Evolutionary conservation across 306 rosid genomes (phyloP).

Genomic region (Ammopiptanthus mongolicus): DNA sequence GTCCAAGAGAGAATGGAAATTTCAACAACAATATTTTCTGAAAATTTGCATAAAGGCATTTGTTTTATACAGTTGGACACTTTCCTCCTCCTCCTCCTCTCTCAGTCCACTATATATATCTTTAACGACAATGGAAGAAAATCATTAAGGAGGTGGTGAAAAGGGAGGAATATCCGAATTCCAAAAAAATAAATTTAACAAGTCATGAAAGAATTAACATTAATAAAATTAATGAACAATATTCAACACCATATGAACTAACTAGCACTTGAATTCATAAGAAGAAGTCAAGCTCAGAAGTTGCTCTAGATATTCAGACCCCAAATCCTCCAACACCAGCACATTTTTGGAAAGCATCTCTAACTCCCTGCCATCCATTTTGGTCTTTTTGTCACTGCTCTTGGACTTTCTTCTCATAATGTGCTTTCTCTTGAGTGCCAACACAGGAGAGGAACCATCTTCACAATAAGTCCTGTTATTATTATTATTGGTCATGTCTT

Average conservation of each 20-base stretch:
- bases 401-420: conserved; percentile 28
- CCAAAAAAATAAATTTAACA: neutral
- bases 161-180: neutral
- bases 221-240: neutral
- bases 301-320: conserved; percentile 70
- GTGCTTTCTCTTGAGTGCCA: conserved; percentile 64
- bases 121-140: neutral
- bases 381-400: neutral
- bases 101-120: neutral
- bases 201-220: conserved; percentile 14
- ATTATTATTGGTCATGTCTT: conserved; percentile 13
- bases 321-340: conserved; percentile 69
- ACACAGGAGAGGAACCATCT: conserved; percentile 60
- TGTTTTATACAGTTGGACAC: neutral
- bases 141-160: neutral
- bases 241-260: neutral
- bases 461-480: conserved; percentile 12
- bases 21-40: neutral
- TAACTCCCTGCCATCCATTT: neutral
- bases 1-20: neutral
- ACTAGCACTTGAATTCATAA: neutral
- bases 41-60: neutral
- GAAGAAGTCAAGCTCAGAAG: conserved; percentile 42
- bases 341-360: conserved; percentile 22
- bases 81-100: neutral